phyloP scores from a whole-genome alignment of 169 alveolate genomes.

The Cryptosporidium xiaoi region DNA sequence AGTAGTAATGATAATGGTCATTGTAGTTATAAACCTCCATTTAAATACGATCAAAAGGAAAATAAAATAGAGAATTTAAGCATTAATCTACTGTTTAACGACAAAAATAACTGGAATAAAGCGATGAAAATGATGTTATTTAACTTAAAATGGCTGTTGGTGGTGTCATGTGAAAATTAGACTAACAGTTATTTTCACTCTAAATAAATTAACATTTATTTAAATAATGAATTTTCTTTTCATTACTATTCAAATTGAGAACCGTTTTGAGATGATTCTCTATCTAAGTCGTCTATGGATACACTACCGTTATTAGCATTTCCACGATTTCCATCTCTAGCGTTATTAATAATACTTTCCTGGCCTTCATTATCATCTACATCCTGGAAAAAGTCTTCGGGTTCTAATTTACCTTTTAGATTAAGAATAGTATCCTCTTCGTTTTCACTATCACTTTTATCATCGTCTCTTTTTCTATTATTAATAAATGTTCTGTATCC shows the following conservation, averaged over 20 bases:
- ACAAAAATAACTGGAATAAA: constrained; percentile 33
- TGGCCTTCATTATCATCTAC: neutral
- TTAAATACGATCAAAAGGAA: neutral
- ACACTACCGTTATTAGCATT: neutral
- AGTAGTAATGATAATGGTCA: neutral
- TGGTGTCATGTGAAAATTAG: constrained; percentile 9
- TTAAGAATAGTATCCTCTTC: constrained; percentile 18
- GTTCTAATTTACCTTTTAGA: constrained; percentile 23
- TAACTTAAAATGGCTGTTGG: constrained; percentile 36
- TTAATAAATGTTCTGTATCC: constrained; percentile 53
- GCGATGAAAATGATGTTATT: constrained; percentile 57
- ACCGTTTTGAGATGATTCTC: constrained; percentile 13
- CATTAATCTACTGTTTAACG: constrained; percentile 31
- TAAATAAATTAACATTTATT: neutral
- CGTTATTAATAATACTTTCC: too few relatives aligned
- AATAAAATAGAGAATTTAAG: constrained; percentile 6
- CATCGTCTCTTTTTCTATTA: neutral
- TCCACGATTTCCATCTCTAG: neutral
- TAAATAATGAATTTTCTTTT: neutral
- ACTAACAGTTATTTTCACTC: too few relatives aligned
- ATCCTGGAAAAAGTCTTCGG: constrained; percentile 61
- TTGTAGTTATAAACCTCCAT: constrained; percentile 29
- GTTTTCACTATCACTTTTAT: neutral
- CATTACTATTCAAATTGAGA: neutral
- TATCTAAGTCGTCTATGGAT: constrained; percentile 8